Conservation (phyloP, 1,284 basidiomycete species). For the Neonothopanus nambi region DNA sequence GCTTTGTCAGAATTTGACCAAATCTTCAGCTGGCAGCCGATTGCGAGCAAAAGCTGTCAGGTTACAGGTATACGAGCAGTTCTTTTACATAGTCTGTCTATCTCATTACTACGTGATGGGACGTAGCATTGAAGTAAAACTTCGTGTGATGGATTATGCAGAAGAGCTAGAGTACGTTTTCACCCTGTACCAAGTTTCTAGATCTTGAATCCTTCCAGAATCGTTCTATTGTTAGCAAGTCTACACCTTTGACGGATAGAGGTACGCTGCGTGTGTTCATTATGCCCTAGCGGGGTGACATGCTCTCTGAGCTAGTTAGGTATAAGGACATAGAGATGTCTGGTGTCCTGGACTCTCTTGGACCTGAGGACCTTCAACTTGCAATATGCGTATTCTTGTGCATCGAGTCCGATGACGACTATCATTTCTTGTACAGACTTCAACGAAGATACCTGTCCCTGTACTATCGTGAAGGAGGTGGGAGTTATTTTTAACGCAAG, state of each 20-base stretch:
- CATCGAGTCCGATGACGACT: slow-evolving; percentile 5
- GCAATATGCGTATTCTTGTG: slow-evolving; percentile 25
- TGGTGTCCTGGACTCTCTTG: not conserved
- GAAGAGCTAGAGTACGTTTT: slow-evolving; percentile 7
- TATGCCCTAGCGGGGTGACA: slow-evolving; percentile 14
- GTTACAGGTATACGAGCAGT: not conserved
- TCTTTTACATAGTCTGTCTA: not conserved
- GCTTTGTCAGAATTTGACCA: slow-evolving; percentile 3
- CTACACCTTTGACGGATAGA: slow-evolving; percentile 5
- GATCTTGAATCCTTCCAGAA: slow-evolving; percentile 4
- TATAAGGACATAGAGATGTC: not conserved
- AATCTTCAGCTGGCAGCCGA: not conserved
- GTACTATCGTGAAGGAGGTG: slow-evolving; percentile 24
- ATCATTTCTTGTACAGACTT: slow-evolving; percentile 5
- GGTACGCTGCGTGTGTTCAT: slow-evolving; percentile 11
- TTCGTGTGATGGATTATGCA: slow-evolving; percentile 9
- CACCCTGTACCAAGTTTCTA: not conserved
- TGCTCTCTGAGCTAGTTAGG: slow-evolving; percentile 8
- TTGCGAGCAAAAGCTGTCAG: not conserved
- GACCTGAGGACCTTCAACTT: slow-evolving; percentile 12
- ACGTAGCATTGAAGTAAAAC: slow-evolving; percentile 5
- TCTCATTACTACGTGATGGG: not conserved
- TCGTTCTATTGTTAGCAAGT: slow-evolving; percentile 7
- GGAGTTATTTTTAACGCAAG: slow-evolving; percentile 1
- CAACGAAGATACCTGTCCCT: slow-evolving; percentile 18